These are phyloP conservation scores for Skeletonema potamos DNA, from an alignment of 108 stramenopile species.

Conservation along the genomic window DNA sequence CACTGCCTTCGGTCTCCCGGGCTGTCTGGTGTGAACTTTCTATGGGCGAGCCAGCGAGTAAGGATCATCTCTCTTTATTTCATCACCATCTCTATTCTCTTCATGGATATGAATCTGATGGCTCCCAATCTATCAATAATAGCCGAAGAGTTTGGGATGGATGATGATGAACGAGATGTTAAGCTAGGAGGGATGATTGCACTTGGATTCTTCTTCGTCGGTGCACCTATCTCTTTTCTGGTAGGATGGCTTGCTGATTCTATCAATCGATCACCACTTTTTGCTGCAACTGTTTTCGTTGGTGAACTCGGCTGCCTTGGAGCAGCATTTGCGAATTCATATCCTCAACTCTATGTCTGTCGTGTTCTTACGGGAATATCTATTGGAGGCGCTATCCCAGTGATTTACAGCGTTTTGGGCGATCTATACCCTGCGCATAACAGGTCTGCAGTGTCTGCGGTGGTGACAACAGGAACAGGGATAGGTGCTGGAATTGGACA, in stretches of 20 bases:
- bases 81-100: conserved; percentile 63
- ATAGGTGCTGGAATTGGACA: conserved; percentile 51
- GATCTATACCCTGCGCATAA: conserved; percentile 53
- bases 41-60: background rate
- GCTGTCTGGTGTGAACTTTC: background rate
- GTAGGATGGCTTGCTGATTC: conserved; percentile 62
- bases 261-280: conserved; percentile 51
- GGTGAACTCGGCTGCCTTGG: conserved; percentile 82
- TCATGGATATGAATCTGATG: conserved; percentile 87
- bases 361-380: conserved; percentile 59
- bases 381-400: conserved; percentile 58
- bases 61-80: conserved; percentile 59
- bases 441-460: conserved; percentile 25
- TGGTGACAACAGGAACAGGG: conserved; percentile 38
- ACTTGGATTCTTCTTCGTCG: conserved; percentile 58
- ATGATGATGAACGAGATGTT: conserved; percentile 48
- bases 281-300: conserved; percentile 69
- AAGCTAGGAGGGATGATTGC: conserved; percentile 46
- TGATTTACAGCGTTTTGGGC: conserved; percentile 54
- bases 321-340: conserved; percentile 45
- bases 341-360: conserved; percentile 44
- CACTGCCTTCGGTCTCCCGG: background rate
- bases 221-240: conserved; percentile 73
- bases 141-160: conserved; percentile 83
- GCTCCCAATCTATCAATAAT: conserved; percentile 79